Conservation (phyloP, 2,329 filamentous ascomycete genomes). For the Annulohypoxylon truncatum region DNA sequence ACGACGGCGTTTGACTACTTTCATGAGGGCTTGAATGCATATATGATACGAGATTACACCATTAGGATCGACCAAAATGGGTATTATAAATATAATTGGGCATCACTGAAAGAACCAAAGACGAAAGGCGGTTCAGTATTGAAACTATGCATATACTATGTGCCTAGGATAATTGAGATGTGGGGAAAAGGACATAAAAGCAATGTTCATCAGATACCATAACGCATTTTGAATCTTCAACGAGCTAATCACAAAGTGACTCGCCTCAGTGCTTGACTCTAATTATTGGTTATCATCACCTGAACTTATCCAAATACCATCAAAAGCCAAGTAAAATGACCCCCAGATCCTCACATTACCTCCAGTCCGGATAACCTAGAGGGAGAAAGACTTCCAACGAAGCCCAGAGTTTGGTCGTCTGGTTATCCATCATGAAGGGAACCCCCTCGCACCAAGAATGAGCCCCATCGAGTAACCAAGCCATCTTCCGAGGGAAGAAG, state of each 20-base stretch:
- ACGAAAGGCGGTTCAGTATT: not conserved
- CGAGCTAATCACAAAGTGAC: conserved; percentile 55
- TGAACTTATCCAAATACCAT: conserved; percentile 63
- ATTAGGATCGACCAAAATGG: conserved; percentile 1
- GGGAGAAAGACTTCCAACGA: conserved; percentile 45
- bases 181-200: conserved; percentile 26
- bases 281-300: conserved; percentile 92
- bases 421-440: conserved; percentile 49
- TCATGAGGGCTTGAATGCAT: conserved; percentile 22
- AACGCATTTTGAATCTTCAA: conserved; percentile 62
- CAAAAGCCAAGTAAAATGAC: not conserved
- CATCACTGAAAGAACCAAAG: not conserved
- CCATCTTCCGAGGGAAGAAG: conserved; percentile 51
- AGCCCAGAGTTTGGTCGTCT: conserved; percentile 51
- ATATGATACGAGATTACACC: conserved; percentile 18
- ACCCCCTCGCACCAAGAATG: conserved; percentile 99
- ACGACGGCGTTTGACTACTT: conserved; percentile 31
- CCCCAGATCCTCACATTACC: conserved; percentile 25
- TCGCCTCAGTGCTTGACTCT: conserved; percentile 98
- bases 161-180: not conserved
- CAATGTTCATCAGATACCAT: conserved; percentile 61
- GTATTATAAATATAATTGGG: conserved; percentile 27
- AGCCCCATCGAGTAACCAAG: conserved; percentile 99
- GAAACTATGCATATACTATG: not conserved
- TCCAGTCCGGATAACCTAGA: conserved; percentile 34